Percentiles rank a stretch among this genome's conserved stretches.
Conservation (phyloP, 2,329 filamentous ascomycete genomes). For the Cladosporium cucumerinum region DNA sequence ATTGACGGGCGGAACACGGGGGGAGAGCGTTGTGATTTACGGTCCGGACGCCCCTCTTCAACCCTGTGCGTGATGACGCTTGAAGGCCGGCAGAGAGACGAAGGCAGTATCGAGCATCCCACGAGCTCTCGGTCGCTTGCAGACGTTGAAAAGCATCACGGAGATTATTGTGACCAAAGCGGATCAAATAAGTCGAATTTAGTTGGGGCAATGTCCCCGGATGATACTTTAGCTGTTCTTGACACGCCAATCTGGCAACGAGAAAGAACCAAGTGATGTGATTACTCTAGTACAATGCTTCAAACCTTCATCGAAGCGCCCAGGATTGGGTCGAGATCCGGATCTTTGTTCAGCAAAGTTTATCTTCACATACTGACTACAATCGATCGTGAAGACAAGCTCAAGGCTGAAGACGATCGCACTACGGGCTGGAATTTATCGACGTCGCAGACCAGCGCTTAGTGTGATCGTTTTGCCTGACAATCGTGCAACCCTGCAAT, state of each 20-base stretch:
- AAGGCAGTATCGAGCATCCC: background rate
- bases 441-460: background rate
- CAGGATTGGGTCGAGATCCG: background rate
- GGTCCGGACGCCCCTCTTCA: constrained; percentile 7
- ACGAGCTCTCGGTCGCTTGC: background rate
- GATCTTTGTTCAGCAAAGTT: background rate
- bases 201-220: background rate
- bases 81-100: background rate
- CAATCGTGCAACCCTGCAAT: background rate
- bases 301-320: background rate
- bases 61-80: background rate
- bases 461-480: background rate
- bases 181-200: background rate
- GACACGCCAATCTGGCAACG: background rate
- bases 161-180: background rate
- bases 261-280: background rate
- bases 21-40: constrained; percentile 5
- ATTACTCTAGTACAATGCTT: background rate
- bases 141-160: background rate
- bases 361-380: background rate
- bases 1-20: background rate
- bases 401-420: background rate
- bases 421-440: background rate
- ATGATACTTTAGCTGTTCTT: background rate
- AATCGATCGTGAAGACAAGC: background rate